Base-by-base conservation (phyloP, 176 grass and related monocot genomes). In the Zea luxurians region DNA sequence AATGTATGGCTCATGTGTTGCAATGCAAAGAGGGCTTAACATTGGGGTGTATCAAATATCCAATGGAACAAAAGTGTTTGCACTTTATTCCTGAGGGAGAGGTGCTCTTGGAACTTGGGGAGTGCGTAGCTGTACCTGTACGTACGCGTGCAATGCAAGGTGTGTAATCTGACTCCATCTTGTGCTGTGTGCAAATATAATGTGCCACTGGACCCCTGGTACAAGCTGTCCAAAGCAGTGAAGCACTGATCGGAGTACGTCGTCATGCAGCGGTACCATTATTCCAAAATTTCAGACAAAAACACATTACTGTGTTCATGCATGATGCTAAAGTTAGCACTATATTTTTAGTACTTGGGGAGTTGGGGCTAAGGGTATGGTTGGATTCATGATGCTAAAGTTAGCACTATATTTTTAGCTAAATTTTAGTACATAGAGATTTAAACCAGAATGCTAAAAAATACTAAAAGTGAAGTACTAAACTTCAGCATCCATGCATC, bases 81-180 rank as follows among this genome's bases (percentile, higher is more conserved):
- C 53, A 37, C 64, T 80, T 45, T 80, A 27, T 27, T 27, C 6
- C 57, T 37, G 43, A 15, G 40, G 18, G 34, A 49, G 27, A 27
- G 27, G 27, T 18, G 53, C 53, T 81, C 61, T 49, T 50, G 35
- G 54, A 70, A 49, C 34, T 71, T 40, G 43, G 68, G 47, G 40
- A 49, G 55, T 10, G 17, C 6, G 48, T 64, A 48, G 11, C 20
- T 62, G 20, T 57, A 27, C 27, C 27, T 27, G 17, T 67, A 55
- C 6, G 21, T 16, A 53, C 42, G 27, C 27, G 27, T 27, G 27
- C 27, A 27, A 27, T 52, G 74, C 44, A 63, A 43, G 74, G 7
- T 64, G 43, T 77, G 48, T 64, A 64, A 44, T 64, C 60, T 77
- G 16, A 42, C 58, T 47, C 34, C 16, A 62, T 41, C 17, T 3